Evolutionary conservation across 305 asterid genomes (phyloP).

Genomic region (Fraxinus ornus): DNA sequence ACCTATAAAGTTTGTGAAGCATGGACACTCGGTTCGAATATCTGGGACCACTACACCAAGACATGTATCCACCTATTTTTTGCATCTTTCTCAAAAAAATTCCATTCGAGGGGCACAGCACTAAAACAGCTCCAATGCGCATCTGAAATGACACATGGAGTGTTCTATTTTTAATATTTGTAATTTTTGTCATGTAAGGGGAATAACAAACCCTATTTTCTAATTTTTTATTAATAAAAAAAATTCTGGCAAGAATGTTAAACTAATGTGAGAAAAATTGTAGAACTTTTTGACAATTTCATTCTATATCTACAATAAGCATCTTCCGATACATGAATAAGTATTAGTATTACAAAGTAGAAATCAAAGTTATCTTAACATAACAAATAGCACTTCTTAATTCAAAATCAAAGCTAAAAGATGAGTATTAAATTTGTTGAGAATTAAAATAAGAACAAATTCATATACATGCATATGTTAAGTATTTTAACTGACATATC

Average conservation of each 20-base stretch:
- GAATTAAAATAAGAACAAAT: not conserved
- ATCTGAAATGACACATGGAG: not conserved
- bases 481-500: not conserved
- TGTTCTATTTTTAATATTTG: not conserved
- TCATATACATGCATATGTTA: not conserved
- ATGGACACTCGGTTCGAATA: not conserved
- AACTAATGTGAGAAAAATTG: not conserved
- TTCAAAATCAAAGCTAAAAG: not conserved
- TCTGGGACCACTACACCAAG: not conserved
- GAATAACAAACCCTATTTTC: not conserved
- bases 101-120: not conserved
- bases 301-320: not conserved
- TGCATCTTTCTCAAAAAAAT: not conserved
- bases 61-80: not conserved
- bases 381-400: not conserved
- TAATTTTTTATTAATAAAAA: not conserved
- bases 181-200: not conserved
- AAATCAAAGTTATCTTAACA: not conserved
- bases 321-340: not conserved
- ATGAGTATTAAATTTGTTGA: not conserved
- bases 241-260: not conserved
- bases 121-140: not conserved
- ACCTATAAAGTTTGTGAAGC: not conserved
- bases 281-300: not conserved
- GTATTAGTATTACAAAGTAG: not conserved